Base-by-base conservation (phyloP, 2,329 filamentous ascomycete species). In the Aspergillus uvarum region DNA sequence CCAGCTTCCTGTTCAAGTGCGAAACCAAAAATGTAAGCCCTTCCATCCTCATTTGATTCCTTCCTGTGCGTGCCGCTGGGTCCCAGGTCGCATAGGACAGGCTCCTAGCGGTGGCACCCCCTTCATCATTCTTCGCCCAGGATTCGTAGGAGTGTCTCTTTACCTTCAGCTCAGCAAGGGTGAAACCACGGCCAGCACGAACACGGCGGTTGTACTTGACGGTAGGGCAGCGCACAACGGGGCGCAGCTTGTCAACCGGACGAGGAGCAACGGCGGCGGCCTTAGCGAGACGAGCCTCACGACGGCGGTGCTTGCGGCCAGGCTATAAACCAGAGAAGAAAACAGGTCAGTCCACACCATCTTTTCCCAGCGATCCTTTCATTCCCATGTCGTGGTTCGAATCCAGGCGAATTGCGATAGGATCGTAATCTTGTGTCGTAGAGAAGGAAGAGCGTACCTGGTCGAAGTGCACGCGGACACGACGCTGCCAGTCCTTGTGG, bases 401-500 rank as follows among this genome's bases (percentile, higher is more conserved):
- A 51, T 35, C 42, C 14, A 51, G 42, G 56, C 67, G 54, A 62
- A 54, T 67, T 54, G 58, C 60, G 42, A 52, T 59, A 42, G 67
- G 59, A 64, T 59, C 56, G 62, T 58, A 51, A 54, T 42, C 35
- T 38, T 54, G 50, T 44, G 42, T 58, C 59, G 63, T 58, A 48
- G 29, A 51, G 21, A 24, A 26, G 8, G 63, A 77, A 81, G 75
- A 80, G 79, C 82, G 82, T 94, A 96, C 94, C 92, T 98, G 95
- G 87, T 99, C 92, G 86, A 99, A 99, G 88, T 99, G 95, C 83
- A 91, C 91, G 84, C 92, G 91, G 80, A 99, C 95, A 85, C 93
- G 91, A 85, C 92, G 91, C 84, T 98, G 93, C 95, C 95, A 99
- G 87, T 99, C 93, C 92, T 96, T 97, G 85, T 92, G 93, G 91